Base-by-base conservation (phyloP, 169 alveolate genomes). In the Eimeria acervulina region DNA sequence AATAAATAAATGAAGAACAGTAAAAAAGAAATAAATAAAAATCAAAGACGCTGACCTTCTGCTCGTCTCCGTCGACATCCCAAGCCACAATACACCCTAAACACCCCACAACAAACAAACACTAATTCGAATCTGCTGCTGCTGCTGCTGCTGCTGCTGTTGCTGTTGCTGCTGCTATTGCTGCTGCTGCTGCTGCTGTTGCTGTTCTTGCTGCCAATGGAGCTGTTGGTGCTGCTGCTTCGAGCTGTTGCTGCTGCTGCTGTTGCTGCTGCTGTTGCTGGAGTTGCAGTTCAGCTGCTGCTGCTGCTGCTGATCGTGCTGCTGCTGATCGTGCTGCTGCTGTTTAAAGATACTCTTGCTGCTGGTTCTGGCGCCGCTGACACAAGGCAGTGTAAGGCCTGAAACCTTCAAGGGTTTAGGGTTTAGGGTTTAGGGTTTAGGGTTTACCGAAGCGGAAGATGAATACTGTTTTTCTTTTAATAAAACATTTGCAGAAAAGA, bases 71-170 rank as follows among this genome's bases (percentile, higher is more conserved):
- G 95, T 68, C 91, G 87, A 96, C 89, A 78, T 97, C 98, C 98
- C 98, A 97, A 13, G 96, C 96, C 33, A 97, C 98, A n/a, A 96
- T 81, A 61, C 98, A 97, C 1, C 97, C 97, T 95, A 90, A 33
- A 28, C 17, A 17, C 44, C 28, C 59, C 28, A n/a, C 19, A 3
- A 76, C 87, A 76, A 31, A 8, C 26, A 3, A 31, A 6, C 44
- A 40, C 52, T n/a, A n/a, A n/a, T n/a, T n/a, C n/a, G n/a, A n/a
- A n/a, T n/a, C n/a, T n/a, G n/a, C n/a, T n/a, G n/a, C 19, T 28
- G 38, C 1, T 1, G 3, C 42, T 26, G 81, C 13, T n/a, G 44
- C 0, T 26, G 28, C 81, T 26, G 13, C 19, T 70, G 1, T 17
- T 13, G 21, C 26, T 66, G 51, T 8, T 15, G 55, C 0, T 8